Conservation (phyloP, 2,329 filamentous ascomycete genomes). For the Verticillium tricorpus region DNA sequence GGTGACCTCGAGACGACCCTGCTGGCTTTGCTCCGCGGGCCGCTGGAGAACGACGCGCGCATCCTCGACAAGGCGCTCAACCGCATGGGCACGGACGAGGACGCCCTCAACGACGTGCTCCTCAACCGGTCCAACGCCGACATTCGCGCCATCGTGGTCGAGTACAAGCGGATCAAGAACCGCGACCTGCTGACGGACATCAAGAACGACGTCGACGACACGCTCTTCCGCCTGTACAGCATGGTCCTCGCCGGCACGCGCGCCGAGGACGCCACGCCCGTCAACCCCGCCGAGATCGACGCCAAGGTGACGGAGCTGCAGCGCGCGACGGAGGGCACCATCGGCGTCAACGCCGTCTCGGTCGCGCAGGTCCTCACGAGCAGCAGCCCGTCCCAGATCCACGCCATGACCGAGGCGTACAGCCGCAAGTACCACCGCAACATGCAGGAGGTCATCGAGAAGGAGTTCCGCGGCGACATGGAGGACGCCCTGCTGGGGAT, state of each 20-base stretch:
- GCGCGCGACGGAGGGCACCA: slow-evolving; percentile 24
- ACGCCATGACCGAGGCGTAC: slow-evolving; percentile 23
- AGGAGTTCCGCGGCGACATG: slow-evolving; percentile 29
- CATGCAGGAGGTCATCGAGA: slow-evolving; percentile 26
- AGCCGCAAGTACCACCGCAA: slow-evolving; percentile 25
- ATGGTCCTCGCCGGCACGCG: slow-evolving; percentile 24
- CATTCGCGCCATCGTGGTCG: slow-evolving; percentile 23
- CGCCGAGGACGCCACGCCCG: slow-evolving; percentile 21
- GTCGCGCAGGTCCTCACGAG: slow-evolving; percentile 26
- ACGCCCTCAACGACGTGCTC: slow-evolving; percentile 27
- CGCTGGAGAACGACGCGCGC: slow-evolving; percentile 25
- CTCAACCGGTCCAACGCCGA: slow-evolving; percentile 30
- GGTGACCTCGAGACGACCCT: slow-evolving; percentile 24
- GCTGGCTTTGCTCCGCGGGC: slow-evolving; percentile 23
- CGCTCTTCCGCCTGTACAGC: slow-evolving; percentile 25
- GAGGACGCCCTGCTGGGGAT: slow-evolving; percentile 27
- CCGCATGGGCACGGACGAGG: slow-evolving; percentile 25
- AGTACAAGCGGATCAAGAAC: slow-evolving; percentile 22
- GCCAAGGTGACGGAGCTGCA: slow-evolving; percentile 27
- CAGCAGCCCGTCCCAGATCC: slow-evolving; percentile 26
- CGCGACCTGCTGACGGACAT: slow-evolving; percentile 24
- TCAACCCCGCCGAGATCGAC: slow-evolving; percentile 24
- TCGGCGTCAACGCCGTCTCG: slow-evolving; percentile 22
- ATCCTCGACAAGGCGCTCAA: slow-evolving; percentile 24
- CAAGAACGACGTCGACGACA: slow-evolving; percentile 25